A percentile compares a stretch with the other conserved stretches of the same genome.
Conservation (phyloP, 2,329 filamentous ascomycete genomes). For the Beauveria australis region DNA sequence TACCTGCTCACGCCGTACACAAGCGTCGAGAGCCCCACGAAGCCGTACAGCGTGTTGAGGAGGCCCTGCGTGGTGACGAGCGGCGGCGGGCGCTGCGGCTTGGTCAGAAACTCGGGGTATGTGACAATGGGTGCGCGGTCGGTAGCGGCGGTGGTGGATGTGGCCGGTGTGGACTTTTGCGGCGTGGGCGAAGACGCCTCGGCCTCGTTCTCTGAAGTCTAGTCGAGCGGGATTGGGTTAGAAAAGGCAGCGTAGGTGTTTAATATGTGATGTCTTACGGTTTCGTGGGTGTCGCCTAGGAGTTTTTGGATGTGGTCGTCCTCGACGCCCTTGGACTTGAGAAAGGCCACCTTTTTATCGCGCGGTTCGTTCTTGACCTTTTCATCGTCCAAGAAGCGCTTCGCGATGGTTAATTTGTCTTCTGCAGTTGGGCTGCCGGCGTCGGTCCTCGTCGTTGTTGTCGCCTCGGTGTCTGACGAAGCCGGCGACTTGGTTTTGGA, state of each 20-base stretch:
- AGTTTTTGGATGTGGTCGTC: constrained; percentile 60
- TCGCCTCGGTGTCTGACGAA: neutral
- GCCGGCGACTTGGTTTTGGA: neutral
- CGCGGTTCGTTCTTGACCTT: constrained; percentile 59
- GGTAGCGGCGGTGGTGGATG: constrained; percentile 14
- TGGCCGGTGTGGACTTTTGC: constrained; percentile 14
- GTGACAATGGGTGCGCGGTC: constrained; percentile 56
- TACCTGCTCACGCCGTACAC: constrained; percentile 66
- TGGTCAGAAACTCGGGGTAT: constrained; percentile 61
- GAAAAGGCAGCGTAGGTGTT: neutral
- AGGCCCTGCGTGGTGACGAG: constrained; percentile 54
- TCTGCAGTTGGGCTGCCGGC: constrained; percentile 14
- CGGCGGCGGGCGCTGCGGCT: constrained; percentile 46
- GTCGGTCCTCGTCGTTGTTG: neutral
- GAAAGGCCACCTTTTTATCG: constrained; percentile 67
- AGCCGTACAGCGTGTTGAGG: constrained; percentile 50
- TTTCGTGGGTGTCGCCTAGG: constrained; percentile 30
- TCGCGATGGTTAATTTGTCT: constrained; percentile 52
- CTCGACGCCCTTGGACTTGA: constrained; percentile 67
- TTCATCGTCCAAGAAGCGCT: constrained; percentile 67
- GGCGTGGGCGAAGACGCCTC: constrained; percentile 18
- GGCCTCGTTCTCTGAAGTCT: neutral
- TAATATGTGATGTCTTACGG: neutral
- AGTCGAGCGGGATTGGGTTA: neutral
- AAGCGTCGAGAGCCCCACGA: constrained; percentile 49